Conservation (phyloP, 345 rosid genomes). For the Lepidium africanum region DNA sequence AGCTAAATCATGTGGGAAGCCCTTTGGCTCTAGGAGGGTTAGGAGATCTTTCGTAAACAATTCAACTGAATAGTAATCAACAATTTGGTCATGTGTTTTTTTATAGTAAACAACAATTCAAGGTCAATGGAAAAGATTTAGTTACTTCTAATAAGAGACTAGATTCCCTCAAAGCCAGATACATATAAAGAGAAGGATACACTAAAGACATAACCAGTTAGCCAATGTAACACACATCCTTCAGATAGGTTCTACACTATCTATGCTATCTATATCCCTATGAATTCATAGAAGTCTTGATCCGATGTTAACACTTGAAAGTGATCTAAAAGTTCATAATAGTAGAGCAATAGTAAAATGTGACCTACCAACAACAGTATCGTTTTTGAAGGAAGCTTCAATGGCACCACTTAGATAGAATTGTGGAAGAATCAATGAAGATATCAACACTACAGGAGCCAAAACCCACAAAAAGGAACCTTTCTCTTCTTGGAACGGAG, state of each 20-base stretch:
- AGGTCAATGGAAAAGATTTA: background rate
- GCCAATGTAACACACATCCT: background rate
- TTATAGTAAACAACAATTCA: background rate
- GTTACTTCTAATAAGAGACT: background rate
- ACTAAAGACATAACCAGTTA: background rate
- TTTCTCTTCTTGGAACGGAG: slow-evolving; percentile 56
- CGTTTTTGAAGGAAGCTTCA: slow-evolving; percentile 46
- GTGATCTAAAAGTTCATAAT: background rate
- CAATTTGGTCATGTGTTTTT: background rate
- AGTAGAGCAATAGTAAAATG: background rate
- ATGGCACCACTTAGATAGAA: slow-evolving; percentile 50
- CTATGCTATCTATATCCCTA: background rate
- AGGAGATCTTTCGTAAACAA: background rate
- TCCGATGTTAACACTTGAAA: background rate
- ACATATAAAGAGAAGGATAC: background rate
- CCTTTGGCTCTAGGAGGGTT: background rate
- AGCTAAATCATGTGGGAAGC: background rate
- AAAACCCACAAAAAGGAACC: slow-evolving; percentile 69
- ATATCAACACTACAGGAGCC: slow-evolving; percentile 59
- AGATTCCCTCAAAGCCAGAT: background rate
- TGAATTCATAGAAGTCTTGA: background rate
- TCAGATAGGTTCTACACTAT: background rate
- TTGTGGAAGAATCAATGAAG: slow-evolving; percentile 67
- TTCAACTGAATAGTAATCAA: background rate
- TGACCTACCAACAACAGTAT: slow-evolving; percentile 37